These are phyloP conservation scores for Xerocomus amazonicus DNA, from an alignment of 1,284 basidiomycete genomes.

Conservation along the genomic window DNA sequence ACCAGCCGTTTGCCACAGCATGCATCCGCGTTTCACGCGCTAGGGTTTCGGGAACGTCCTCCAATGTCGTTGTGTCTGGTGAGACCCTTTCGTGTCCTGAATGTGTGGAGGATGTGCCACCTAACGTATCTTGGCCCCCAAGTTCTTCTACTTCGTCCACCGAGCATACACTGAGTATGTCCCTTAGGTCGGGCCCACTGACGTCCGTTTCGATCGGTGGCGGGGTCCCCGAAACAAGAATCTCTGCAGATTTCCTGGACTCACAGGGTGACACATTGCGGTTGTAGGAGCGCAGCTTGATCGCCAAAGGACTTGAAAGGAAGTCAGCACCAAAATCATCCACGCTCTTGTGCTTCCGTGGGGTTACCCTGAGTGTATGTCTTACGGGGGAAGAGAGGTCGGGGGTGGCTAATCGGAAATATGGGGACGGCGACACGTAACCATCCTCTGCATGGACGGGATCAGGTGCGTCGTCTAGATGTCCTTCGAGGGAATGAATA, in stretches of 20 bases:
- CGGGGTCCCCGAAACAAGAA: constrained; percentile 41
- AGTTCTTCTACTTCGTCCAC: constrained; percentile 48
- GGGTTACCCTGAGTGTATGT: constrained; percentile 15
- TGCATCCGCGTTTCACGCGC: constrained; percentile 35
- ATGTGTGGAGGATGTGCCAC: not conserved
- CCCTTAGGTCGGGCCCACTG: constrained; percentile 45
- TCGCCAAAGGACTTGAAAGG: constrained; percentile 57
- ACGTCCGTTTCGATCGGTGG: constrained; percentile 18
- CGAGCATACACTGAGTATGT: constrained; percentile 42
- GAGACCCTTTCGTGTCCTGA: not conserved
- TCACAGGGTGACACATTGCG: constrained; percentile 6
- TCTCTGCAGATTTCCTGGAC: constrained; percentile 12
- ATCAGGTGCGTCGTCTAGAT: constrained; percentile 24
- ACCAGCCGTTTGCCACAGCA: constrained; percentile 58
- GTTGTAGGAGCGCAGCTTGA: constrained; percentile 22
- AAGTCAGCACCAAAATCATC: constrained; percentile 55
- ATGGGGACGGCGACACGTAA: constrained; percentile 63
- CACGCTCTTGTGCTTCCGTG: constrained; percentile 7
- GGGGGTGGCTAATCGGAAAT: constrained; percentile 47
- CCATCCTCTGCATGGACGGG: constrained; percentile 67
- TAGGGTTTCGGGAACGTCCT: constrained; percentile 22
- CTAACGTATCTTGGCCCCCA: constrained; percentile 19
- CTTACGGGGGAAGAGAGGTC: constrained; percentile 61
- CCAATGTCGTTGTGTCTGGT: constrained; percentile 8
- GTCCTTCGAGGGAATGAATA: constrained; percentile 31